These are phyloP conservation scores for Eucalyptus erythrocorys DNA, from an alignment of 345 rosid genomes.

Conservation along the genomic window DNA sequence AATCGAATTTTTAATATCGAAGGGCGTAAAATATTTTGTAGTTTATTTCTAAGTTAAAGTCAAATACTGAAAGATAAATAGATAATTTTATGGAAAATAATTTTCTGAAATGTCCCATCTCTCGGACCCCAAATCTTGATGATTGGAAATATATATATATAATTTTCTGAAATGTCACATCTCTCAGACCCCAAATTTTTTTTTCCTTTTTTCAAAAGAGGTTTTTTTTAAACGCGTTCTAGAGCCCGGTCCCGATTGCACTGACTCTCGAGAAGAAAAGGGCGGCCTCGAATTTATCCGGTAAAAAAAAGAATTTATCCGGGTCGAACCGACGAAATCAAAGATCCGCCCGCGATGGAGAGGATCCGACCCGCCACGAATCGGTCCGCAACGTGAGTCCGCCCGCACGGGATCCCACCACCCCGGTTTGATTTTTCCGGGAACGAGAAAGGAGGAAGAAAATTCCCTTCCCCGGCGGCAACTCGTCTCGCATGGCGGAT, in stretches of 20 bases:
- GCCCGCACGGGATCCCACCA: background rate
- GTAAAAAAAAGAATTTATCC: background rate
- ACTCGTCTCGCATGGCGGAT: background rate
- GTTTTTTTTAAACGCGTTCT: background rate
- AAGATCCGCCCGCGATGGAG: background rate
- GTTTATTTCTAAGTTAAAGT: too few species aligned
- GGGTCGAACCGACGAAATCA: background rate
- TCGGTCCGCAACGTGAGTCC: background rate
- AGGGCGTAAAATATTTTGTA: too few species aligned
- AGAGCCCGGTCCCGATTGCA: background rate
- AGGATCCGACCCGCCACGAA: background rate
- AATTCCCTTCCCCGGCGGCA: background rate
- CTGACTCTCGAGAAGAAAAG: background rate
- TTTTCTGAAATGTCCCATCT: too few species aligned
- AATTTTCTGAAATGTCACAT: too few species aligned
- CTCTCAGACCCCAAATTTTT: too few species aligned
- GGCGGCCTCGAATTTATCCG: background rate
- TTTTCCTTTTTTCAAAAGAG: background rate
- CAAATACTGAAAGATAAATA: too few species aligned
- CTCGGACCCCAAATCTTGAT: background rate
- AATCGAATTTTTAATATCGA: too few species aligned
- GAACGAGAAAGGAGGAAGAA: background rate
- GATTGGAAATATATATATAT: background rate
- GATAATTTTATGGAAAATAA: too few species aligned
- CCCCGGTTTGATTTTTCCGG: background rate